Conservation (phyloP, 805 yeast species). For the Wickerhamomyces alni region DNA sequence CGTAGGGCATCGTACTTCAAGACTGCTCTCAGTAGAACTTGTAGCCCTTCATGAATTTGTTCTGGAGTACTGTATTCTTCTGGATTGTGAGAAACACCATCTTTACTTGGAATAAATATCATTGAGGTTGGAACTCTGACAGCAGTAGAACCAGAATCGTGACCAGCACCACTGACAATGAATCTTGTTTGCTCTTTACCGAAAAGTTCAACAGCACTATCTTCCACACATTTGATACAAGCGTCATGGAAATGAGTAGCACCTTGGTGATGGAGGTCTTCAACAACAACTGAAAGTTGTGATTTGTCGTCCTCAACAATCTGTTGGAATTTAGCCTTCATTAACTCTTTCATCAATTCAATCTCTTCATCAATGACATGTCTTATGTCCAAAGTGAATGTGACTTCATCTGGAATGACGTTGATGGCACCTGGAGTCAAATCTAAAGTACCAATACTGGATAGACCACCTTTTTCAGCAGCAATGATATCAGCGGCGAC, state of each 20-base stretch:
- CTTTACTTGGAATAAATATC: constrained; percentile 66
- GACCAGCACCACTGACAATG: constrained; percentile 68
- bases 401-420: constrained; percentile 58
- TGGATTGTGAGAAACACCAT: constrained; percentile 64
- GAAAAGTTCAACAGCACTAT: constrained; percentile 44
- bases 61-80: constrained; percentile 62
- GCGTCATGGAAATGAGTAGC: constrained; percentile 52
- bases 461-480: constrained; percentile 42
- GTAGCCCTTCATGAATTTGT: constrained; percentile 54
- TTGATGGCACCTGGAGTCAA: constrained; percentile 58
- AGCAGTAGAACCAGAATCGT: constrained; percentile 60
- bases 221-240: constrained; percentile 44
- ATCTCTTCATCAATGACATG: constrained; percentile 43
- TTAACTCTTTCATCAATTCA: constrained; percentile 30
- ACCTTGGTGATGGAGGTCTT: constrained; percentile 42
- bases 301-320: constrained; percentile 29
- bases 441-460: constrained; percentile 52
- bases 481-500: constrained; percentile 52
- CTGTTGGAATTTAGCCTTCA: constrained; percentile 30
- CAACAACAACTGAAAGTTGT: constrained; percentile 33
- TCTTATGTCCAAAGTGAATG: constrained; percentile 57
- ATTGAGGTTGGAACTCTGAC: constrained; percentile 59
- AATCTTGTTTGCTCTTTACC: constrained; percentile 37
- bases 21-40: constrained; percentile 48
- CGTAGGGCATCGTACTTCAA: constrained; percentile 29